Conservation (phyloP, 1,139 yeast species). For the Geotrichum macrosporum region DNA sequence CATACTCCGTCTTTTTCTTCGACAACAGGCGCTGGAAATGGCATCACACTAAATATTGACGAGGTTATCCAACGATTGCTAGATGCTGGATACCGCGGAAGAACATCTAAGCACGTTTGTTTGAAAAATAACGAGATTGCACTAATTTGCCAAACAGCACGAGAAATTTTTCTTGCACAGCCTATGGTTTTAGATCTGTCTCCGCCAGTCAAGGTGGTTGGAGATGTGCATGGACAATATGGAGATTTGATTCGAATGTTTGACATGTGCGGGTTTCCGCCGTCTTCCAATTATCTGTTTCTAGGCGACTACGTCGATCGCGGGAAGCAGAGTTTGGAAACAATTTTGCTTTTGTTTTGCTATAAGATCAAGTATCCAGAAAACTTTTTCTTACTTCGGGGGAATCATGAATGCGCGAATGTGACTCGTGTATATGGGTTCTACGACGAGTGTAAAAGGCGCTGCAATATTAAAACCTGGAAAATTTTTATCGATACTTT, state of each 20-base stretch:
- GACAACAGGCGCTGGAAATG: constrained; percentile 14
- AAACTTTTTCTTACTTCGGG: constrained; percentile 86
- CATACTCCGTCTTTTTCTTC: constrained; percentile 14
- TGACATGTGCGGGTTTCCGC: constrained; percentile 98
- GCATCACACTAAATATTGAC: constrained; percentile 63
- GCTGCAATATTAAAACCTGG: constrained; percentile 96
- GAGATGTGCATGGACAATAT: constrained; percentile 97
- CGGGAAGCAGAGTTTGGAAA: constrained; percentile 94
- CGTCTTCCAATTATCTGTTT: constrained; percentile 94
- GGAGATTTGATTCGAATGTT: constrained; percentile 90
- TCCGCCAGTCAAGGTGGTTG: constrained; percentile 86
- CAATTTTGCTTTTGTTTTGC: constrained; percentile 86
- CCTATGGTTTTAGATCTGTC: constrained; percentile 92
- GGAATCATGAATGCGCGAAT: constrained; percentile 97
- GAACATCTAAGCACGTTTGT: constrained; percentile 83
- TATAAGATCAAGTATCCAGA: constrained; percentile 97
- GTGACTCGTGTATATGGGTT: constrained; percentile 96
- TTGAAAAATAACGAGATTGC: constrained; percentile 87
- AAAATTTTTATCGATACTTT: constrained; percentile 97
- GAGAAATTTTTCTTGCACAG: constrained; percentile 96
- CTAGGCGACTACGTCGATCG: constrained; percentile 97
- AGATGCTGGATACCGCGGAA: constrained; percentile 95
- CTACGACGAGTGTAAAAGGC: constrained; percentile 94
- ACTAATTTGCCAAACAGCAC: constrained; percentile 91
- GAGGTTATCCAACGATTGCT: constrained; percentile 81